Evolutionary conservation across 1,139 yeast genomes (phyloP).

Genomic region (Debaryomycetaceae sp.): DNA sequence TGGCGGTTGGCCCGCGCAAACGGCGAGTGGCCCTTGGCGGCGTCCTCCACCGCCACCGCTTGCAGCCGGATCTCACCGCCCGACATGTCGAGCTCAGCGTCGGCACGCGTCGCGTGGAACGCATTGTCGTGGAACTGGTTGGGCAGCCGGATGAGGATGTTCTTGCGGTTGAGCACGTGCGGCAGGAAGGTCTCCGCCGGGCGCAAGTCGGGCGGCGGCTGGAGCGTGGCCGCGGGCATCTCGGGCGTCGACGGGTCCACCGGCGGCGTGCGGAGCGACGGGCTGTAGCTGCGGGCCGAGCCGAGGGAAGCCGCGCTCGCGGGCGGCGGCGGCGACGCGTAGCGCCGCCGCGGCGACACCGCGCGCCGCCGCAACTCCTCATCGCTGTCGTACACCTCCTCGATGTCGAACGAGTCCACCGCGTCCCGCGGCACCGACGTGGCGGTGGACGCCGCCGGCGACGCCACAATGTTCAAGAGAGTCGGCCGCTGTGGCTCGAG

Average conservation of each 20-base stretch:
- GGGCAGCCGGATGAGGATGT: conserved; percentile 38
- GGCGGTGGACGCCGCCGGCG: conserved; percentile 11
- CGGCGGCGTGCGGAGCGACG: no score
- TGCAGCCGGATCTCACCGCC: conserved; percentile 4
- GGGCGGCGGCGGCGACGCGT: no score
- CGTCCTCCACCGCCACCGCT: conserved; percentile 4
- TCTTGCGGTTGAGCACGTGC: conserved; percentile 20
- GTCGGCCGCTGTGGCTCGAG: conserved; percentile 4
- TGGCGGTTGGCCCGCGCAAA: conserved; percentile 43
- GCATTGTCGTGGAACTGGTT: conserved; percentile 35
- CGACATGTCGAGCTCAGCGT: neutral
- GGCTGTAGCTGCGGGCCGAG: no score
- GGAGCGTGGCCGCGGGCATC: conserved; percentile 6
- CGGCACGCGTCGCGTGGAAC: conserved; percentile 20
- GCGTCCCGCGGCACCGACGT: conserved; percentile 7
- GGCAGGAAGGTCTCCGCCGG: conserved; percentile 7
- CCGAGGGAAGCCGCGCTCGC: no score
- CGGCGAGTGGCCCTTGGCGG: conserved; percentile 31
- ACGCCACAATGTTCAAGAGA: neutral
- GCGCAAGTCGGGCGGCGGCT: conserved; percentile 7
- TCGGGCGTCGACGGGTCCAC: conserved; percentile 4
- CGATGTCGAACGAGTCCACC: conserved; percentile 24
- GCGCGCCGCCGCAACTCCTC: conserved; percentile 27
- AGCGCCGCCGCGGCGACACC: no score
- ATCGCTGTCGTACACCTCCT: conserved; percentile 40